Conservation (phyloP, 2,329 filamentous ascomycete genomes). For the Fusarium lyarnte region DNA sequence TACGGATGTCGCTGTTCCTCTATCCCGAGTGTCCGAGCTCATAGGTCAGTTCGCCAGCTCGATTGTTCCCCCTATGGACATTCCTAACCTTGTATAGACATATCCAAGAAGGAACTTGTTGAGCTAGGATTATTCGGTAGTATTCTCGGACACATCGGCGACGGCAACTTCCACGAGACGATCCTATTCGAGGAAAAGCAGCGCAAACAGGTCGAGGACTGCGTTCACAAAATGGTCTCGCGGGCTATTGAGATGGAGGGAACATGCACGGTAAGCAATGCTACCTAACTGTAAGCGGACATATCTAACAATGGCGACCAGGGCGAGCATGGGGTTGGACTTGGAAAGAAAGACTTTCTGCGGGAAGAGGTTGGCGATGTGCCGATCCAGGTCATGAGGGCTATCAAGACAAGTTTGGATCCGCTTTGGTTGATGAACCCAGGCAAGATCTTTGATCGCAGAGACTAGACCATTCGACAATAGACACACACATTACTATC, state of each 20-base stretch:
- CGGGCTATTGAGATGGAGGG: constrained; percentile 94
- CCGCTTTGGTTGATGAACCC: constrained; percentile 91
- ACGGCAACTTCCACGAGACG: constrained; percentile 93
- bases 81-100: constrained; percentile 56
- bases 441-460: constrained; percentile 73
- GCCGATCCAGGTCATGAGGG: constrained; percentile 84
- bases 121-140: constrained; percentile 86
- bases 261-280: constrained; percentile 70
- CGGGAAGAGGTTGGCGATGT: constrained; percentile 81
- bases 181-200: constrained; percentile 89
- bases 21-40: constrained; percentile 77
- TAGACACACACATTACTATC: rapidly evolving
- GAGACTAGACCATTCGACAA: rapidly evolving
- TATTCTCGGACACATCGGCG: constrained; percentile 88
- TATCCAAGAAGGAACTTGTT: constrained; percentile 89
- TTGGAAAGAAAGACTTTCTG: constrained; percentile 85
- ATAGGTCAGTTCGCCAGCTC: constrained; percentile 40
- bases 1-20: constrained; percentile 85
- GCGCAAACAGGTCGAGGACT: constrained; percentile 77
- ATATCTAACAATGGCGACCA: rapidly evolving
- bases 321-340: constrained; percentile 85
- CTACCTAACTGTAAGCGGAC: rapidly evolving
- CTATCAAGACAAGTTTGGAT: constrained; percentile 82
- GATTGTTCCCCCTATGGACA: no score
- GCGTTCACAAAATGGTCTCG: constrained; percentile 88